Base-by-base conservation (phyloP, 2,329 filamentous ascomycete genomes). In the Colletotrichum lupini region DNA sequence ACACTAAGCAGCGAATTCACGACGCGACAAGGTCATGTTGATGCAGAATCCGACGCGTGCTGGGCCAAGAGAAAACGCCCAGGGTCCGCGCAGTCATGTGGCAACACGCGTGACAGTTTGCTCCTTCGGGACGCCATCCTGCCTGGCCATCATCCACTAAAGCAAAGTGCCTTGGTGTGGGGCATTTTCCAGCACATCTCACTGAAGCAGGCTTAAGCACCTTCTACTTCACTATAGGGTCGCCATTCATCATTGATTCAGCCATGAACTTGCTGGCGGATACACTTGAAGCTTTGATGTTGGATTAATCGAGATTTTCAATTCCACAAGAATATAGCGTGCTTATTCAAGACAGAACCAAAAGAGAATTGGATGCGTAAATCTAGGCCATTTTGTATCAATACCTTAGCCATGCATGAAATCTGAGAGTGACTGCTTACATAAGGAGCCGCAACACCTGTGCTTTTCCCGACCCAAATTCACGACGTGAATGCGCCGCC, bases 1-100 rank as follows among this genome's bases (percentile, higher is more conserved):
- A 24, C 70, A 53, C 32, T n/a, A 37, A 22, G 32, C 35, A 37
- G 37, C 46, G 52, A 55, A 35, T 55, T 22, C 42, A 22, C 22
- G 52, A 64, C 72, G 72, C 72, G 68, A 72, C 68, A 26, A 52
- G 46, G 24, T 42, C 68, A 58, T 74, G 68, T 72, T 72, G 32
- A 58, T 56, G 19, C 37, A 24, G 22, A 5, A 55, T 22, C 53
- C 14, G n/a, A 35, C 70, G 68, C 35, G 67, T 64, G 37, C 32
- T 52, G 22, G 53, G 16, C 6, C 52, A 37, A 37, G 58, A 32
- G 32, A 14, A 24, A 30, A 49, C 57, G 68, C 62, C 72, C 26
- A 63, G 59, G 53, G 53, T 49, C 49, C 61, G 58, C 72, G 72
- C 4, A 22, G 11, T 78, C 80, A 81, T 79, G 79, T 81, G 80